A percentile compares a stretch with the other conserved stretches of the same genome.
Conservation (phyloP, 2,329 filamentous ascomycete species). For the Aspergillus piperis region DNA sequence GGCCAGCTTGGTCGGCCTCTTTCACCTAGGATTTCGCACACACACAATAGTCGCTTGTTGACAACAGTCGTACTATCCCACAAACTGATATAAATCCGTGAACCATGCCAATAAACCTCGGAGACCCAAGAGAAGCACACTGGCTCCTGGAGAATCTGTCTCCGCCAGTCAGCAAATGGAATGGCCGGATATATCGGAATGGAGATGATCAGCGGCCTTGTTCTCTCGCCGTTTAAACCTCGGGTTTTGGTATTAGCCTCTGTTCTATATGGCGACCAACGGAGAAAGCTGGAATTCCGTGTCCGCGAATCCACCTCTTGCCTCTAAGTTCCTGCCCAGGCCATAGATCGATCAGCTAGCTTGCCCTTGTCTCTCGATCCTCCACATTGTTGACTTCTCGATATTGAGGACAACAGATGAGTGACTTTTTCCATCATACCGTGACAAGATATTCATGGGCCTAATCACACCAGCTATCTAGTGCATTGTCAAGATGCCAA, state of each 20-base stretch:
- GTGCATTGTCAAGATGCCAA: conserved; percentile 12
- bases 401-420: not conserved
- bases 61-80: not conserved
- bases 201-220: conserved; percentile 1
- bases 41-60: not conserved
- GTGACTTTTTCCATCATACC: not conserved
- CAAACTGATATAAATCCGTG: not conserved
- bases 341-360: not conserved
- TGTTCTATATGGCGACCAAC: not conserved
- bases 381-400: not conserved
- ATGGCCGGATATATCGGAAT: conserved; percentile 5
- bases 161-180: not conserved
- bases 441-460: too few relatives aligned
- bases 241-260: not conserved
- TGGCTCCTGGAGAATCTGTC: not conserved
- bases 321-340: not conserved
- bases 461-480: not conserved
- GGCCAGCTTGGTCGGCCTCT: not conserved
- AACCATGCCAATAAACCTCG: not conserved
- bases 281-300: not conserved
- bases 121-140: not conserved
- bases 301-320: not conserved
- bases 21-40: not conserved
- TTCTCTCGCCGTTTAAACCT: conserved; percentile 2
- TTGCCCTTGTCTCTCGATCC: not conserved